A percentile compares a stretch with the other conserved stretches of the same genome.
These are phyloP conservation scores for Euphorbia peplus DNA, from an alignment of 345 rosid genomes.

Conservation along the genomic window DNA sequence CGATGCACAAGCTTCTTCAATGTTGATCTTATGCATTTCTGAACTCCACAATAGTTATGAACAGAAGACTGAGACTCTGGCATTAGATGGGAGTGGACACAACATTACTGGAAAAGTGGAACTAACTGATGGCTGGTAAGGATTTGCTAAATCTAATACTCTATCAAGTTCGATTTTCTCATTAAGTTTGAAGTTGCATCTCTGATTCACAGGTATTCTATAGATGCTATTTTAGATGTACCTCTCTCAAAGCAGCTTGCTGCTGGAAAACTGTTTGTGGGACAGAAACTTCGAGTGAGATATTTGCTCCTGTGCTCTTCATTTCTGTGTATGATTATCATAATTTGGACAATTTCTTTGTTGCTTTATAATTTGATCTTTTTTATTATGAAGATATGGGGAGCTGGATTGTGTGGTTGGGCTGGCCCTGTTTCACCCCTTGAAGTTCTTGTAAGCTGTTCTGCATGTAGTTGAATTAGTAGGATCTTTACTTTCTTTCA, in stretches of 20 bases:
- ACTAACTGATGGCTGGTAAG: constrained; percentile 95
- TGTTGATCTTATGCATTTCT: constrained; percentile 79
- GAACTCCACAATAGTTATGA: constrained; percentile 37
- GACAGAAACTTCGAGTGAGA: constrained; percentile 89
- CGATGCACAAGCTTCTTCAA: constrained; percentile 65
- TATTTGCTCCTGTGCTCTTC: constrained; percentile 13
- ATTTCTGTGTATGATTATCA: constrained; percentile 8
- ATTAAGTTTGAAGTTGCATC: constrained; percentile 17
- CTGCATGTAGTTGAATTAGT: constrained; percentile 16
- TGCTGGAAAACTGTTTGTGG: constrained; percentile 70
- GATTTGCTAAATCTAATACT: constrained; percentile 18
- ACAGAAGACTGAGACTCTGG: constrained; percentile 30
- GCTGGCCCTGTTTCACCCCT: constrained; percentile 80
- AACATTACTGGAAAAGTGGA: constrained; percentile 53
- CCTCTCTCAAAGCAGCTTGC: constrained; percentile 56
- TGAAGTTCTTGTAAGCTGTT: constrained; percentile 52
- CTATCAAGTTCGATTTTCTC: constrained; percentile 7
- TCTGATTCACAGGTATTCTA: constrained; percentile 62
- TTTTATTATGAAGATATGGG: constrained; percentile 63
- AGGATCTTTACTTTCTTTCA: constrained; percentile 19
- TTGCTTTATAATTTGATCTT: constrained; percentile 25
- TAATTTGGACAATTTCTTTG: constrained; percentile 7
- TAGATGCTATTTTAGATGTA: constrained; percentile 66
- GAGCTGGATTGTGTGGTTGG: constrained; percentile 86
- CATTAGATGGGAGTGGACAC: constrained; percentile 34